Base-by-base conservation (phyloP, 163 green algal genomes). In the Botryococcus braunii region DNA sequence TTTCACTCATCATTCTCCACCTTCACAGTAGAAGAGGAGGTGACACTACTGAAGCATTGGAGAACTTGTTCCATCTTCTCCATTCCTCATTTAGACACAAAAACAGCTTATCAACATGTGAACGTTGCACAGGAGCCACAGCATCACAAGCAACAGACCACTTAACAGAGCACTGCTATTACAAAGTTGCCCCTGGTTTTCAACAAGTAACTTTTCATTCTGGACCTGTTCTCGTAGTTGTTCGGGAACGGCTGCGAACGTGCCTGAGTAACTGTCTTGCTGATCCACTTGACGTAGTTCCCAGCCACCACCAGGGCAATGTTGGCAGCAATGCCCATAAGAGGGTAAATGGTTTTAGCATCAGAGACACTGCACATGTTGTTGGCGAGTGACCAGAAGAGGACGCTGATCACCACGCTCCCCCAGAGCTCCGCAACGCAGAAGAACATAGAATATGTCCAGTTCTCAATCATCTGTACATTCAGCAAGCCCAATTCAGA, bases 351-450 rank as follows among this genome's bases (percentile, higher is more conserved):
- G 23, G 79, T 83, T 57, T 88, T 91, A 41, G 89, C 89, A 58
- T 96, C 89, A 5, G 75, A 57, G 39, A 96, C 79, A 2, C 73
- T 88, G 83, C 88, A 95, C 48, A 92, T 82, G 47, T 96, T 87
- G 72, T 95, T 93, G 37, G 89, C 89, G 36, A 96, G 76, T 5
- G 76, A 80, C 89, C 89, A 96, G 79, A 95, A 95, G 23, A 95
- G 79, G 27, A 96, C 77, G 49, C 69, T 83, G 74, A 96, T 95
- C 55, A 92, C 87, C 1, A 94, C 87, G 0, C 70, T 71, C 27
- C 89, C 89, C 89, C 89, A 96, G 40, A 96, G 80, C 80, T 96
- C 89, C 2, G 78, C 81, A 31, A 84, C 74, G 65, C 83, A 89
- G 77, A 92, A 96, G 73, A 96, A 96, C 23, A 94, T 69, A 4